Evolutionary conservation across 768 basidiomycete species (phyloP), one percentile per base, ranked within the genome.

Genomic region (Boletus tylopilopsis): DNA sequence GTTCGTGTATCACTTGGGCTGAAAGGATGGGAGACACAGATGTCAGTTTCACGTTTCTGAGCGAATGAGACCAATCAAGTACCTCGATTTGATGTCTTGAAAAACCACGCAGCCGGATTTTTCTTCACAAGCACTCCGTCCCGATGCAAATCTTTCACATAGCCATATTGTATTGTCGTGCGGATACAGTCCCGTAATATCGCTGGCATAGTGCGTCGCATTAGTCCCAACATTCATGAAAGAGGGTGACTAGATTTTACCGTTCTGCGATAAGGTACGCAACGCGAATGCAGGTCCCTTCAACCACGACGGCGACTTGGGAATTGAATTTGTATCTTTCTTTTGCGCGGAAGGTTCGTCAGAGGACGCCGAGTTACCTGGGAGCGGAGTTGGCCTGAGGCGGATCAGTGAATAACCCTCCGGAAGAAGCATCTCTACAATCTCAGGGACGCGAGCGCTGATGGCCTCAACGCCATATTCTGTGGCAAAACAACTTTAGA

Each of bases 201-300:
- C 36, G 51, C 61, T 63, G 21, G 25, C 25, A 23, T 21, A 30
- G 25, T 1, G 19, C 15, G 15, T 8, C 3, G 8, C 0, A 16
- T 63, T 30, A 53, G 22, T 19, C 24, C 4, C 11, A 6, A 21
- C 4, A 8, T 19, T 5, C 4, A 2, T 19, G 1, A 0, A 35
- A 37, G 16, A 35, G 5, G 13, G 11, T 3, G 13, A 9, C 9
- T 1, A 46, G 45, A 6, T 49, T 51, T 51, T 32, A 13, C 62
- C 12, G 16, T 51, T 48, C 23, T 49, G 53, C 2, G 54, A 50
- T 19, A 63, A 44, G 3, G 44, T 54, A 6, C 48, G 56, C 38
- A 64, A 11, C 12, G 59, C 59, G 18, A 54, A 61, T 11, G 56
- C 48, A 3, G 59, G 62, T 25, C 62, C 59, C 37, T 64, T 11